Evolutionary conservation across 352 stramenopile genomes (phyloP).

Genomic region (Pythium biforme): DNA sequence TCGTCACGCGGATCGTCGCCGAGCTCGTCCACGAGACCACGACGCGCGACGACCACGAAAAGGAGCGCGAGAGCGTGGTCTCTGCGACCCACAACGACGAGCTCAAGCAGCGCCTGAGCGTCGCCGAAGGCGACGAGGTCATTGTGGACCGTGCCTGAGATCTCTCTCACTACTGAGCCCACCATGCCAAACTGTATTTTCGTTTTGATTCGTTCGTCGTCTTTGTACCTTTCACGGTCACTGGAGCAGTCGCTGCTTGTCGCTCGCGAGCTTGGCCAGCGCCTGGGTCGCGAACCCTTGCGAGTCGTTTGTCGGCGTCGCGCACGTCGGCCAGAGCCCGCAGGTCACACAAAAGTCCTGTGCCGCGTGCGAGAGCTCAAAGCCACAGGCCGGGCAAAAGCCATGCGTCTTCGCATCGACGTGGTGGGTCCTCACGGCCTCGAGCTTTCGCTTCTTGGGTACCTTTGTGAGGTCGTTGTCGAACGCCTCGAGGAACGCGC

Average conservation of each 20-base stretch:
- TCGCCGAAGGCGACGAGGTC: not conserved
- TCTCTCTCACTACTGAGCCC: not conserved
- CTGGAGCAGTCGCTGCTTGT: conserved; percentile 14
- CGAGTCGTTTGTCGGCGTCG: conserved; percentile 52
- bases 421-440: not conserved
- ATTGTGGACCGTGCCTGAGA: not conserved
- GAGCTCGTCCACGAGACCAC: conserved; percentile 29
- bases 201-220: not conserved
- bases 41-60: conserved; percentile 18
- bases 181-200: not conserved
- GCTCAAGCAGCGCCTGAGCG: conserved; percentile 24
- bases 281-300: conserved; percentile 50
- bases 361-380: conserved; percentile 41
- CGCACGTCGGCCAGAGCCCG: conserved; percentile 60
- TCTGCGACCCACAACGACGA: conserved; percentile 15
- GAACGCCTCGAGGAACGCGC: conserved; percentile 60
- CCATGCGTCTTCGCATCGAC: conserved; percentile 19
- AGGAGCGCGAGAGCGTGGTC: conserved; percentile 28
- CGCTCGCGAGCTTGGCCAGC: conserved; percentile 35
- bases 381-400: conserved; percentile 40
- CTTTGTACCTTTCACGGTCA: not conserved
- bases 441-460: conserved; percentile 26
- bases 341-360: conserved; percentile 68
- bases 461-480: conserved; percentile 44
- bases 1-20: conserved; percentile 60